Evolutionary conservation across 2,329 filamentous ascomycete species (phyloP).

Genomic region (Ambrosiella beaveri): DNA sequence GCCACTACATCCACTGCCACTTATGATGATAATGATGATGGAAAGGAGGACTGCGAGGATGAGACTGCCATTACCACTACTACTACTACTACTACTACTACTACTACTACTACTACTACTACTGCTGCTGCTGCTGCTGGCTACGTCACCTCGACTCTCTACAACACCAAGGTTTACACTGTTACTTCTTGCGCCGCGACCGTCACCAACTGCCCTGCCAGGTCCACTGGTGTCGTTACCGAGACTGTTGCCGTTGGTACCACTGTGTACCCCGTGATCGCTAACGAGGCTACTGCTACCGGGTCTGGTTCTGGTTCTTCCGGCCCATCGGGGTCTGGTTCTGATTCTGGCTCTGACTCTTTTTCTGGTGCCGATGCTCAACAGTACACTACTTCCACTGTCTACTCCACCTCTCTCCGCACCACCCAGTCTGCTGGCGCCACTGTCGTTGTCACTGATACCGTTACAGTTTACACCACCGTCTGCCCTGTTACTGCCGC

Average conservation of each 20-base stretch:
- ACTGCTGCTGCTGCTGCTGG: not conserved
- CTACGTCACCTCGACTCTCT: constrained; percentile 2
- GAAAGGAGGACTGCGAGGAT: constrained; percentile 1
- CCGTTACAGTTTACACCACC: constrained; percentile 23
- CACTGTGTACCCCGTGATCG: too few relatives aligned
- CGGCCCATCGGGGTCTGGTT: too few relatives aligned
- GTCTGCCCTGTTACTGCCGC: constrained; percentile 30
- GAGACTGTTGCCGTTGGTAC: too few relatives aligned
- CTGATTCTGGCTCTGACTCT: too few relatives aligned
- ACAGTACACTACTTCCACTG: constrained; percentile 6
- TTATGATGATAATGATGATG: not conserved
- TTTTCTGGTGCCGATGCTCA: not conserved
- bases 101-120: not conserved
- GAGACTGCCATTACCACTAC: not conserved
- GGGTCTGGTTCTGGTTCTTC: too few relatives aligned
- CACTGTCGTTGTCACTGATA: constrained; percentile 23
- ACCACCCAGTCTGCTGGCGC: constrained; percentile 18
- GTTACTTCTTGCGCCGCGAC: constrained; percentile 9
- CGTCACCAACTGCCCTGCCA: constrained; percentile 9
- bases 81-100: not conserved
- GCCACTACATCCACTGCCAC: not conserved
- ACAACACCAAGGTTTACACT: constrained; percentile 2
- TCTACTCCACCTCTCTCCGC: constrained; percentile 4
- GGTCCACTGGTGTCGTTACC: not conserved
- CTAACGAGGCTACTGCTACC: too few relatives aligned